Conservation (phyloP, 345 rosid species). For the thale cress (Arabidopsis thaliana) region DNA sequence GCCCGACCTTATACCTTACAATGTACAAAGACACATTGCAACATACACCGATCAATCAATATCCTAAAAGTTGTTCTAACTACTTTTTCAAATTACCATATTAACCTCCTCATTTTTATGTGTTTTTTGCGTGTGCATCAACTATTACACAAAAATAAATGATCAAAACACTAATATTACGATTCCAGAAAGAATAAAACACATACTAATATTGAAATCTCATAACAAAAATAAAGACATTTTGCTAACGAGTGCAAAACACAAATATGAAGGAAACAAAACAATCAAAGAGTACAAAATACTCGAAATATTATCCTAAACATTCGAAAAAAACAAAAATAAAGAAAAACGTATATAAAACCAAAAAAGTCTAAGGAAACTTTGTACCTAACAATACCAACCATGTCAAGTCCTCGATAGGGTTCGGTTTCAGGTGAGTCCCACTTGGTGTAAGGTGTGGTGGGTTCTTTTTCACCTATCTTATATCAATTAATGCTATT, state of each 20-base stretch:
- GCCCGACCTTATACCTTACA: constrained; percentile 34
- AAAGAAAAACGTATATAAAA: not conserved
- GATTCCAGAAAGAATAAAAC: not conserved
- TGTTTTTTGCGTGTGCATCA: constrained; percentile 14
- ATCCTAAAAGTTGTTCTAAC: constrained; percentile 40
- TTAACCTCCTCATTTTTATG: constrained; percentile 1
- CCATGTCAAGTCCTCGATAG: constrained; percentile 36
- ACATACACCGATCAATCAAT: constrained; percentile 34
- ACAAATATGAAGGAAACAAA: constrained; percentile 9
- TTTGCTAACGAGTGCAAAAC: constrained; percentile 11
- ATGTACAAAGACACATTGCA: constrained; percentile 36
- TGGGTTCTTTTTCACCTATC: constrained; percentile 39
- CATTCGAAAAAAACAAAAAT: not conserved
- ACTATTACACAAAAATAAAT: not conserved
- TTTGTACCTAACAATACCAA: constrained; percentile 48
- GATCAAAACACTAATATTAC: not conserved
- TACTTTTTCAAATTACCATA: constrained; percentile 29
- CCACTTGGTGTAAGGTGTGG: constrained; percentile 44
- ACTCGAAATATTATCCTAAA: constrained; percentile 13
- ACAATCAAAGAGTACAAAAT: not conserved
- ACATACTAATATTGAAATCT: not conserved
- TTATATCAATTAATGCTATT: constrained; percentile 23
- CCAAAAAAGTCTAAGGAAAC: constrained; percentile 29
- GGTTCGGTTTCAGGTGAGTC: constrained; percentile 43
- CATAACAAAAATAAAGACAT: not conserved